These are phyloP conservation scores for Xylariaceae sp. DNA, from an alignment of 2,329 filamentous ascomycete species.

Conservation along the genomic window DNA sequence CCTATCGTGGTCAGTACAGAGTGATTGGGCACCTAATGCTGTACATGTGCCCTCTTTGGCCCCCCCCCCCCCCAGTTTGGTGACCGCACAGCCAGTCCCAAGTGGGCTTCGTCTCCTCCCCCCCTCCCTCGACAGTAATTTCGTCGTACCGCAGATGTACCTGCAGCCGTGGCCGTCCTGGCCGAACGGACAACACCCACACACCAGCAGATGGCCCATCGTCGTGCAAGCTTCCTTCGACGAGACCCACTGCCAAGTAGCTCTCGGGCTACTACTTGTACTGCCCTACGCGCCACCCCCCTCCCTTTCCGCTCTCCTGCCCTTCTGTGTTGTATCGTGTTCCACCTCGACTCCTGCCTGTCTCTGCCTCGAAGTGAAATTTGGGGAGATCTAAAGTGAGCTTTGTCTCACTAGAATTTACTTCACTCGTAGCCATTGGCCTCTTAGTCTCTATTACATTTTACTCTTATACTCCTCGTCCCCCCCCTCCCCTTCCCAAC, in stretches of 20 bases:
- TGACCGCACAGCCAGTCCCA: constrained; percentile 29
- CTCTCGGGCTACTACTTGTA: constrained; percentile 26
- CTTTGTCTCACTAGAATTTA: constrained; percentile 32
- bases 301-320: constrained; percentile 32
- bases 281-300: constrained; percentile 32
- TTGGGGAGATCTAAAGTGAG: constrained; percentile 30
- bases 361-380: constrained; percentile 31
- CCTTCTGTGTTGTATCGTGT: constrained; percentile 33
- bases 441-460: constrained; percentile 13
- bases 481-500: constrained; percentile 17
- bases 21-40: constrained; percentile 10
- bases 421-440: constrained; percentile 25
- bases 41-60: constrained; percentile 17
- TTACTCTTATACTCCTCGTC: constrained; percentile 29
- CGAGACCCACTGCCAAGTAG: constrained; percentile 22
- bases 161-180: constrained; percentile 28
- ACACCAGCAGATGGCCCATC: constrained; percentile 17
- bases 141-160: constrained; percentile 29
- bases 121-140: constrained; percentile 16
- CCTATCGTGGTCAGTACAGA: not conserved
- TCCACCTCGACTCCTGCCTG: constrained; percentile 32
- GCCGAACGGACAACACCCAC: constrained; percentile 17
- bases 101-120: constrained; percentile 23
- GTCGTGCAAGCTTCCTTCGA: constrained; percentile 25
- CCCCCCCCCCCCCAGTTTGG: constrained; percentile 24